phyloP scores from a whole-genome alignment of 2,329 filamentous ascomycete species.

The Nemania sp. region DNA sequence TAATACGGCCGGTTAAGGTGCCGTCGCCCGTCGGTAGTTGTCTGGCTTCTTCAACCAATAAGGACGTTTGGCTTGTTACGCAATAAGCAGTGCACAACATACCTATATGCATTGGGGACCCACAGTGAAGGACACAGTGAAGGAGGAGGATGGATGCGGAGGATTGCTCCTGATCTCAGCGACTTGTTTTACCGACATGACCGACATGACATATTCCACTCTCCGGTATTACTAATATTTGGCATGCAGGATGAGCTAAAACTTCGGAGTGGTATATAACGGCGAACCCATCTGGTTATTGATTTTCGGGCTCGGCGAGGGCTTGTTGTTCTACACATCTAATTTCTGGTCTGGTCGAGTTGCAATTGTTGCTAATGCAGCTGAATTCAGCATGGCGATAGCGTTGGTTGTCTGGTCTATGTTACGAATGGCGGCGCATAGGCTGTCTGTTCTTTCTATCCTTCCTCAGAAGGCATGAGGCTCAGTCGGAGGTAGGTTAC shows the following conservation, averaged over 20 bases:
- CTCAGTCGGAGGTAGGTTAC: neutral
- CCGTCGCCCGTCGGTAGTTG: neutral
- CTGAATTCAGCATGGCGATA: neutral
- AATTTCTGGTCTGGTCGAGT: neutral
- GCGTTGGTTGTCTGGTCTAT: neutral
- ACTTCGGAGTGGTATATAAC: neutral
- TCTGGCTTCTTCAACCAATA: neutral
- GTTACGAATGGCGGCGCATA: neutral
- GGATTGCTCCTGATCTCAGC: conserved; percentile 24
- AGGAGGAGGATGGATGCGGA: too few species aligned
- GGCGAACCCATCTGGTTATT: neutral
- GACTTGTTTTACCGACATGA: conserved; percentile 15
- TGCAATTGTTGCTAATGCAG: neutral
- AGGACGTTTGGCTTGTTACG: neutral
- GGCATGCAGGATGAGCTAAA: neutral
- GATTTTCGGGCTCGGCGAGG: neutral
- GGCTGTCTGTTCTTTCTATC: neutral
- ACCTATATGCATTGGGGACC: neutral
- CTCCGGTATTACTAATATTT: conserved; percentile 2
- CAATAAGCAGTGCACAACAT: conserved; percentile 8
- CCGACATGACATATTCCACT: neutral
- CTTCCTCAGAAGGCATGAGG: neutral
- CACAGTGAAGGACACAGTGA: neutral
- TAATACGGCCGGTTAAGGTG: conserved; percentile 59
- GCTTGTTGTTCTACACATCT: neutral